Percentiles rank a stretch among this genome's conserved stretches.
These are phyloP conservation scores for Pneumocystis oryctolagi DNA, from an alignment of 1,139 yeast species.

Conservation along the genomic window DNA sequence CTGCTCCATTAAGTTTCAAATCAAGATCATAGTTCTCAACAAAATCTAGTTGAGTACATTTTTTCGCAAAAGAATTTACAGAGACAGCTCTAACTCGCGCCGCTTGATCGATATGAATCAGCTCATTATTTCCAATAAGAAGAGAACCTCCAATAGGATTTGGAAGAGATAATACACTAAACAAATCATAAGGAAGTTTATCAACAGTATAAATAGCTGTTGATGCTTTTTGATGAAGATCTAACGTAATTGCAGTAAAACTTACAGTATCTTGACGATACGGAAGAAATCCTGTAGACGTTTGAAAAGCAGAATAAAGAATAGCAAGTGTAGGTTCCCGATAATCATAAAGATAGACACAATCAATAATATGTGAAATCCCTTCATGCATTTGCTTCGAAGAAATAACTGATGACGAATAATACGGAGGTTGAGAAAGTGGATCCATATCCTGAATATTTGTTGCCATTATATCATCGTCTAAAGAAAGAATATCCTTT, in stretches of 20 bases:
- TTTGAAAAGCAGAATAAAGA: slow-evolving; percentile 40
- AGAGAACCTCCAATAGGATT: slow-evolving; percentile 59
- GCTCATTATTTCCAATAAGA: slow-evolving; percentile 59
- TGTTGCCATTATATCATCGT: slow-evolving; percentile 4
- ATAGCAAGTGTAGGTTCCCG: slow-evolving; percentile 70
- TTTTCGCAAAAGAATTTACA: slow-evolving; percentile 42
- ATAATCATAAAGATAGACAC: slow-evolving; percentile 55
- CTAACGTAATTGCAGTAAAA: slow-evolving; percentile 51
- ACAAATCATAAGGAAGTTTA: slow-evolving; percentile 62
- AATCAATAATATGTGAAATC: slow-evolving; percentile 49
- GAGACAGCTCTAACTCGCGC: slow-evolving; percentile 59
- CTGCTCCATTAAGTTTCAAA: slow-evolving; percentile 44
- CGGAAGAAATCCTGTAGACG: slow-evolving; percentile 66
- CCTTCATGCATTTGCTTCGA: slow-evolving; percentile 43
- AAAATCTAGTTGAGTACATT: slow-evolving; percentile 36
- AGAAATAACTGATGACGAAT: slow-evolving; percentile 41
- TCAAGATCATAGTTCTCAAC: slow-evolving; percentile 41
- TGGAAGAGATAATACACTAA: slow-evolving; percentile 46
- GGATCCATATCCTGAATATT: slow-evolving; percentile 7
- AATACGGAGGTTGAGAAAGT: slow-evolving; percentile 12
- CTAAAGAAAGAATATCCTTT: slow-evolving; percentile 24
- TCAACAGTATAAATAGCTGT: slow-evolving; percentile 52
- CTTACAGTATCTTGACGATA: slow-evolving; percentile 48
- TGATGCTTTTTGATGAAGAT: slow-evolving; percentile 45
- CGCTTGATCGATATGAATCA: slow-evolving; percentile 68